phyloP scores from a whole-genome alignment of 352 stramenopile genomes.

The Phytophthora megakarya region DNA sequence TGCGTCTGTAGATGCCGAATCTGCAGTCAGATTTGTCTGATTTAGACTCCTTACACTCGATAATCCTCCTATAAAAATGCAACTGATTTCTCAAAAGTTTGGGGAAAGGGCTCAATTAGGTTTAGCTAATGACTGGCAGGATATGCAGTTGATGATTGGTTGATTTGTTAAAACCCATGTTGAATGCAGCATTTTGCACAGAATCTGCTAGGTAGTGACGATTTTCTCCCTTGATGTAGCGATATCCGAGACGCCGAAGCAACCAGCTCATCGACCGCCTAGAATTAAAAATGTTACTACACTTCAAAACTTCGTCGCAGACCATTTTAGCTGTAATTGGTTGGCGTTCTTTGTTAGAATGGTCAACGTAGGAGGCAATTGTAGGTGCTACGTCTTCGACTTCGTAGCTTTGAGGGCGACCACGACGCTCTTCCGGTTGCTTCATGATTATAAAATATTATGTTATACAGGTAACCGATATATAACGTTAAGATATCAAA shows the following conservation, averaged over 20 bases:
- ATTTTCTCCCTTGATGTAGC: no score
- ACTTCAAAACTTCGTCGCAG: background rate
- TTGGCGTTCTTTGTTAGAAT: slow-evolving; percentile 1
- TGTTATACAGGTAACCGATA: slow-evolving; percentile 4
- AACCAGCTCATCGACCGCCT: background rate
- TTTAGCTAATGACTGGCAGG: no score
- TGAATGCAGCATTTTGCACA: no score
- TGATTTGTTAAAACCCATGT: no score
- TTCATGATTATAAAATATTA: slow-evolving; percentile 4
- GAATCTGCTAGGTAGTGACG: no score
- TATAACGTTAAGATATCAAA: slow-evolving; percentile 1
- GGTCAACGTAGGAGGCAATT: background rate
- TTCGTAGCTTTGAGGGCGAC: background rate
- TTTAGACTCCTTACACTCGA: no score
- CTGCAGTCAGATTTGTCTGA: no score
- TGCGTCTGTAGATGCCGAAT: no score
- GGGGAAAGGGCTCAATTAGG: no score
- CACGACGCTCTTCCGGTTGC: slow-evolving; percentile 1
- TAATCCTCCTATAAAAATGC: no score
- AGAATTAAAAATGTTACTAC: background rate
- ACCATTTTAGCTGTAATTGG: slow-evolving; percentile 14
- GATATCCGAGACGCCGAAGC: background rate
- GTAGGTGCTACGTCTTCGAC: background rate
- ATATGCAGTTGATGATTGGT: no score
- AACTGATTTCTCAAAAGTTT: no score